Conservation (phyloP, 2,329 filamentous ascomycete species). For the Fusarium xylarioides region DNA sequence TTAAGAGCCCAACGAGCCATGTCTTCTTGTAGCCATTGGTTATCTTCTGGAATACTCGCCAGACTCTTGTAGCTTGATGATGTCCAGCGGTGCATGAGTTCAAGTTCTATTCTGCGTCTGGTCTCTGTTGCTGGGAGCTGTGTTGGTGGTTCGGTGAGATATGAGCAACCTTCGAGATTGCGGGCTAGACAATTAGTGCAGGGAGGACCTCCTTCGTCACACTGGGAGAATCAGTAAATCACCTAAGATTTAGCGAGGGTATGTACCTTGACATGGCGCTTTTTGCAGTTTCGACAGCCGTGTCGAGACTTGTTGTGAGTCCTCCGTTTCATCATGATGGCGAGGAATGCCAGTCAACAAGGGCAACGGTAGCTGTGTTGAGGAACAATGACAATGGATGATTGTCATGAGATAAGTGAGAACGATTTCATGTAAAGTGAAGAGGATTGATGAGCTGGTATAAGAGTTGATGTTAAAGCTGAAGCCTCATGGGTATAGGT, state of each 20-base stretch:
- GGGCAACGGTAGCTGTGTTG: fast-evolving
- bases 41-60: slow-evolving; percentile 50
- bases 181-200: slow-evolving; percentile 47
- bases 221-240: no score
- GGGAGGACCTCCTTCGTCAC: slow-evolving; percentile 49
- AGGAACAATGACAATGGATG: fast-evolving
- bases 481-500: neutral
- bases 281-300: slow-evolving; percentile 41
- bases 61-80: slow-evolving; percentile 54
- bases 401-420: neutral
- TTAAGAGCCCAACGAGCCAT: slow-evolving; percentile 49
- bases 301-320: slow-evolving; percentile 40
- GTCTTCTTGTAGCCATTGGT: slow-evolving; percentile 46
- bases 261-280: slow-evolving; percentile 38
- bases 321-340: slow-evolving; percentile 34
- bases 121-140: slow-evolving; percentile 22
- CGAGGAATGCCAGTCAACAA: neutral
- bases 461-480: neutral
- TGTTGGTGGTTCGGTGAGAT: slow-evolving; percentile 18
- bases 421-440: fast-evolving
- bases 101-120: slow-evolving; percentile 52
- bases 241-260: no score
- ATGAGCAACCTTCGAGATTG: slow-evolving; percentile 35
- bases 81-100: slow-evolving; percentile 62
- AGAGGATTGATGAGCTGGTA: neutral